Evolutionary conservation across 306 rosid genomes (phyloP), one percentile per base, ranked within the genome.

Genomic region (Malus orientalis): DNA sequence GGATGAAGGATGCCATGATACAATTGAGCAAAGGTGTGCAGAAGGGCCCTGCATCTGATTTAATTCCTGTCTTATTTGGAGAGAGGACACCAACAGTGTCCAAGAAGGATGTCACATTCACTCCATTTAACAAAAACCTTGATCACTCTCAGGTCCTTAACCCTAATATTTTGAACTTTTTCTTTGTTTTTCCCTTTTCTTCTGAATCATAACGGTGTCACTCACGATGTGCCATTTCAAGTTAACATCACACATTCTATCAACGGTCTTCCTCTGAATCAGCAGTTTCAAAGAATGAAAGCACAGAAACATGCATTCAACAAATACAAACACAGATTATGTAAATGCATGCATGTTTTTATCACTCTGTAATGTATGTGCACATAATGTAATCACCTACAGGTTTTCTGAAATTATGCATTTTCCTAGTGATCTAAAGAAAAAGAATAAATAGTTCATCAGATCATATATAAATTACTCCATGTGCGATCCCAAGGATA

Each of bases 11-110:
- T 70, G 96, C 96, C 68, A 69, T 94, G 76, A 76, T 94, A 75
- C 97, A 89, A 81, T 83, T 92, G 89, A 94, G 98, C 86, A 94
- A 92, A 86, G 97, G 97, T 77, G 89, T 94, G 73, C 97, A 90
- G 25, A 94, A 78, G 86, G 98, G 98, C 70, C 98, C 98, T 53
- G 97, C 97, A 22, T 78, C 97, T 77, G 98, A 94, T 81, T 87
- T 94, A 71, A 76, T 94, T 70, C 93, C 92, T 62, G 87, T 90
- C 78, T 85, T 94, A 84, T 94, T 94, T 79, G 96, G 98, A 86
- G 96, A 94, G 83, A 92, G 87, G 75, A 79, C 76, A 29, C 98
- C 98, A 38, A 82, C 93, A 59, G 79, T 94, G 84, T 73, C 95
- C 80, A 91, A 92, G 87, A 94, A 88, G 86, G 92, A 86, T 80